Conservation (phyloP, 2,329 filamentous ascomycete genomes). For the Fusarium nematophilum region DNA sequence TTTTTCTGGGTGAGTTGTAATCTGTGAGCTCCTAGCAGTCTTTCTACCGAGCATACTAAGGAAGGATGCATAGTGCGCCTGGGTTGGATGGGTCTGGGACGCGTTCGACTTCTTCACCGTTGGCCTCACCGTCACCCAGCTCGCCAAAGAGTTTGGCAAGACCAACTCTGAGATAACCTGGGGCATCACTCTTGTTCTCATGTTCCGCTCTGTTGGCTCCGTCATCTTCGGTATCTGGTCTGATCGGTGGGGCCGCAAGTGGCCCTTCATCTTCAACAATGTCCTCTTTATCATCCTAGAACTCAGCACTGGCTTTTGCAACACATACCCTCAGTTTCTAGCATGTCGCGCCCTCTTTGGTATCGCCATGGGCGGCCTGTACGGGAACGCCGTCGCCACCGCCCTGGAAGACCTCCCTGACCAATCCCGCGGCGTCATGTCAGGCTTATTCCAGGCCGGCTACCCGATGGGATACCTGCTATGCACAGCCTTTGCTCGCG, state of each 20-base stretch:
- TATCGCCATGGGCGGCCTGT: conserved; percentile 84
- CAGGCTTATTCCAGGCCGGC: conserved; percentile 84
- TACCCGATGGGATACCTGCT: conserved; percentile 85
- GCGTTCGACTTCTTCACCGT: conserved; percentile 88
- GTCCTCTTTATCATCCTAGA: conserved; percentile 74
- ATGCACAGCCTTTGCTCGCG: too few species aligned
- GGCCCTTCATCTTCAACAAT: conserved; percentile 87
- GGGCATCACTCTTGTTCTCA: conserved; percentile 79
- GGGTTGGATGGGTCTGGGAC: conserved; percentile 88
- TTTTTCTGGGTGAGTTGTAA: too few species aligned
- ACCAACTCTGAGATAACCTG: conserved; percentile 76
- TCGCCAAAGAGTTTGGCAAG: conserved; percentile 63
- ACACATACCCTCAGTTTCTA: conserved; percentile 79
- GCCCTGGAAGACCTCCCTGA: conserved; percentile 66
- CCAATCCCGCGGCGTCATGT: conserved; percentile 81
- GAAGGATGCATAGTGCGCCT: too few species aligned
- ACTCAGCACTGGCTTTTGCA: conserved; percentile 81
- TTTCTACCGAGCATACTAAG: too few species aligned
- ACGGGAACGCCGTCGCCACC: conserved; percentile 83
- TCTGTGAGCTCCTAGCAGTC: too few species aligned
- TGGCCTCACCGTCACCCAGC: conserved; percentile 80
- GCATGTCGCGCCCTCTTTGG: conserved; percentile 79
- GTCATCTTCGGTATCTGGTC: conserved; percentile 80
- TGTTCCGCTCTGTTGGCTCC: conserved; percentile 80
- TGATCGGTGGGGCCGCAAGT: conserved; percentile 84